A percentile compares a stretch with the other conserved stretches of the same genome.
These are phyloP conservation scores for Hansenula sp. DNA, from an alignment of 1,139 yeast genomes.

Conservation along the genomic window DNA sequence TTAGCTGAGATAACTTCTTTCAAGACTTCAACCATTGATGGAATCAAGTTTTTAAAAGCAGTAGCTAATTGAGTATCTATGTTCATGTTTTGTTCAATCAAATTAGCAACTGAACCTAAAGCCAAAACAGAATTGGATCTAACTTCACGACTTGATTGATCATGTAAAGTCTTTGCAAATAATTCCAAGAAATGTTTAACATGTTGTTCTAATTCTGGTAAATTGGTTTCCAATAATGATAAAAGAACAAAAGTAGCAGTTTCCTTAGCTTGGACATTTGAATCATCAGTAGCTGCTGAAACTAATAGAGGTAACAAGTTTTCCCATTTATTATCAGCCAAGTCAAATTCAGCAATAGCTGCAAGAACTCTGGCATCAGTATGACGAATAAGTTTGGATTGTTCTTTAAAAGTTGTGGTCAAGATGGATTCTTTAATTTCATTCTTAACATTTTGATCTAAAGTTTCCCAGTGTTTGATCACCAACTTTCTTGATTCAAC, in stretches of 20 bases:
- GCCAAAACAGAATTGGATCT: conserved; percentile 84
- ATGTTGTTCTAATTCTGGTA: conserved; percentile 57
- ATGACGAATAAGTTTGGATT: conserved; percentile 73
- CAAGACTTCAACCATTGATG: conserved; percentile 78
- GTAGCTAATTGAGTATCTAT: conserved; percentile 45
- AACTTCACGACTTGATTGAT: conserved; percentile 62
- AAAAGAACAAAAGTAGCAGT: conserved; percentile 78
- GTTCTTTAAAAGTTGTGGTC: conserved; percentile 62
- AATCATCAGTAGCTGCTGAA: conserved; percentile 56
- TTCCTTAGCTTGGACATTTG: conserved; percentile 65
- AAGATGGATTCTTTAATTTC: conserved; percentile 66
- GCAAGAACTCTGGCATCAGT: conserved; percentile 87
- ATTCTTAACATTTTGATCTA: conserved; percentile 50
- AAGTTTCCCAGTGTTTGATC: conserved; percentile 61
- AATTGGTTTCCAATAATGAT: conserved; percentile 73
- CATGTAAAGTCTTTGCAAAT: conserved; percentile 64
- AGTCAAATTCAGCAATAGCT: conserved; percentile 75
- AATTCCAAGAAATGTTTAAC: conserved; percentile 65
- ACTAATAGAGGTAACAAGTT: conserved; percentile 71
- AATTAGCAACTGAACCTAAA: conserved; percentile 69
- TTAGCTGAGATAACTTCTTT: conserved; percentile 67
- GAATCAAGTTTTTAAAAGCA: conserved; percentile 65
- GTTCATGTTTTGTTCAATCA: conserved; percentile 50
- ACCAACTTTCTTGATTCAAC: conserved; percentile 91
- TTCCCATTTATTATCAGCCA: conserved; percentile 67